These are phyloP conservation scores for Craterostigma plantagineum DNA, from an alignment of 257 asterid species.

Conservation along the genomic window DNA sequence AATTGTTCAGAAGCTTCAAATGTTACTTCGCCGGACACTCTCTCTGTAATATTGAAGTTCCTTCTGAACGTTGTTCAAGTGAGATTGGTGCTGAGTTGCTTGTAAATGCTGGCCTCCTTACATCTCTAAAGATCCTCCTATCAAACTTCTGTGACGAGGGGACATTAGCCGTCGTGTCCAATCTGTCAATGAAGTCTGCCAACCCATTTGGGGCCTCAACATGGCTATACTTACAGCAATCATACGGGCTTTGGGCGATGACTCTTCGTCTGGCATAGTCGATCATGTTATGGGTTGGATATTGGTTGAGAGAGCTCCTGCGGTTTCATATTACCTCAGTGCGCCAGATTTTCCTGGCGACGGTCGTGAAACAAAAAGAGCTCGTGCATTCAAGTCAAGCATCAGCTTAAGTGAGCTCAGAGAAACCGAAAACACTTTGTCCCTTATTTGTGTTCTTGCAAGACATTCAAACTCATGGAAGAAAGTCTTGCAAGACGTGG, in stretches of 20 bases:
- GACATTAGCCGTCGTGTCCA: conserved; percentile 25
- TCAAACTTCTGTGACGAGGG: conserved; percentile 31
- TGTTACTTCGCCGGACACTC: conserved; percentile 13
- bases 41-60: conserved; percentile 42
- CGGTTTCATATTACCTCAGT: conserved; percentile 50
- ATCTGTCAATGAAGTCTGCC: conserved; percentile 24
- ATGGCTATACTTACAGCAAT: conserved; percentile 69
- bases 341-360: conserved; percentile 63
- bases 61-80: conserved; percentile 66
- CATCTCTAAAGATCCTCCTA: conserved; percentile 37
- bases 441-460: conserved; percentile 63
- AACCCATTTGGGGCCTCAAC: conserved; percentile 72
- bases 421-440: conserved; percentile 59
- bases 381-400: conserved; percentile 48
- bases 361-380: conserved; percentile 61
- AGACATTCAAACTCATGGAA: conserved; percentile 57
- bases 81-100: conserved; percentile 79
- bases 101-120: conserved; percentile 52
- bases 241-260: conserved; percentile 62
- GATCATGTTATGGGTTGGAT: conserved; percentile 63
- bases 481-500: conserved; percentile 48
- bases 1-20: conserved; percentile 55
- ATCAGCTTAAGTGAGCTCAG: conserved; percentile 48
- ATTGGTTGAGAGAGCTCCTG: conserved; percentile 58
- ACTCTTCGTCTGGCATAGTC: conserved; percentile 26